These are phyloP conservation scores for Polytrichum commune DNA, from an alignment of 225 moss, liverwort and hornwort species.

Conservation along the genomic window DNA sequence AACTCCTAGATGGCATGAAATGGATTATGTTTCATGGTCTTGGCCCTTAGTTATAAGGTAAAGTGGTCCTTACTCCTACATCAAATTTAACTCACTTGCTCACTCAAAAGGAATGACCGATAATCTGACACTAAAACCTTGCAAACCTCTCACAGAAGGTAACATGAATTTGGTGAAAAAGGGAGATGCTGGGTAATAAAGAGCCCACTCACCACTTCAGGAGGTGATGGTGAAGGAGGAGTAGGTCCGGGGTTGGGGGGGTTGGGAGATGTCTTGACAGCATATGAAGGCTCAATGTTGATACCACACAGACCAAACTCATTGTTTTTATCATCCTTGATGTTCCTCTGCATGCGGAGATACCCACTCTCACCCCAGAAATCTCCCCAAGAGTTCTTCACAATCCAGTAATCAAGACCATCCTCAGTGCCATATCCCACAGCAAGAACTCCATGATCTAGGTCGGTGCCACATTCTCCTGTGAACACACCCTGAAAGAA, in stretches of 20 bases:
- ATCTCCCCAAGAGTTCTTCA: conserved; percentile 76
- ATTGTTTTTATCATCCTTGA: conserved; percentile 9
- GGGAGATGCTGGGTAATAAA: no score
- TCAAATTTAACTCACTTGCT: no score
- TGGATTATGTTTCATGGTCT: no score
- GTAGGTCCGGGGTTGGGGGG: conserved; percentile 90
- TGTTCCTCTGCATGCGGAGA: conserved; percentile 42
- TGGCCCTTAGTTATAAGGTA: no score
- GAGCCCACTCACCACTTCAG: conserved; percentile 57
- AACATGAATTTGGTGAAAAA: no score
- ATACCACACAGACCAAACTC: conserved; percentile 74
- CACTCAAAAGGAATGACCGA: no score
- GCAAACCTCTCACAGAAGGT: no score
- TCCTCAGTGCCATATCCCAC: conserved; percentile 59
- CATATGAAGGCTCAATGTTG: conserved; percentile 84
- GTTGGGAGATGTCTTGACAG: conserved; percentile 62
- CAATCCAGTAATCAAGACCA: conserved; percentile 56
- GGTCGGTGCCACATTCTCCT: conserved; percentile 52
- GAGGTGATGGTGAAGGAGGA: conserved; percentile 70
- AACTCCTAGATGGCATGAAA: no score
- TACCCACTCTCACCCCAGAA: conserved; percentile 61
- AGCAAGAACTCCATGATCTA: conserved; percentile 62
- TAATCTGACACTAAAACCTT: no score
- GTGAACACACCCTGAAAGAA: conserved; percentile 60
- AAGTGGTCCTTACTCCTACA: no score